Evolutionary conservation across 306 rosid genomes (phyloP).

Genomic region (Pyrus pyrifolia): DNA sequence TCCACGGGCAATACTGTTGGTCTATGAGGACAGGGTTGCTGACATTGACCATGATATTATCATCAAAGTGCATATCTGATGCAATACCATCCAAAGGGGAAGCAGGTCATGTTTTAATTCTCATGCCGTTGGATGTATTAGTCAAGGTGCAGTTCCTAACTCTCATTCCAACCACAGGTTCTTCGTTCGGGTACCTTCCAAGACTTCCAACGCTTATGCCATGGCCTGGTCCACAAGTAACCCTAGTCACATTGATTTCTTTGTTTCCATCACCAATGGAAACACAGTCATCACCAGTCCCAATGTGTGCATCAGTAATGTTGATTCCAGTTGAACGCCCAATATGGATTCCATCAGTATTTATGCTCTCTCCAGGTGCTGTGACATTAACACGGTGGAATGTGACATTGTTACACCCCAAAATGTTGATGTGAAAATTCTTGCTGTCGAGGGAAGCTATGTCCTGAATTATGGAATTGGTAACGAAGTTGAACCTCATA

Average conservation of each 20-base stretch:
- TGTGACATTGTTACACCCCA: not conserved
- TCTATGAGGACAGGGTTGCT: not conserved
- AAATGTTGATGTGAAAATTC: not conserved
- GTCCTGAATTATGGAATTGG: not conserved
- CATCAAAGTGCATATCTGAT: not conserved
- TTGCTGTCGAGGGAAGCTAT: not conserved
- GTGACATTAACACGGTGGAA: not conserved
- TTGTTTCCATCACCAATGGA: not conserved
- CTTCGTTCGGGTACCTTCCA: not conserved
- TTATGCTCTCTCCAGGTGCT: not conserved
- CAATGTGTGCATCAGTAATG: not conserved
- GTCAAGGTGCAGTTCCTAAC: not conserved
- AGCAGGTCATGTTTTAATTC: not conserved
- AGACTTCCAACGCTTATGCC: not conserved
- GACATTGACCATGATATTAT: not conserved
- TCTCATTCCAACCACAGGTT: not conserved
- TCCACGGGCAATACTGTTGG: not conserved
- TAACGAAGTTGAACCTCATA: not conserved
- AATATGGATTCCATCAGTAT: not conserved
- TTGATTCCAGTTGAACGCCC: not conserved
- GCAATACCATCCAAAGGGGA: not conserved
- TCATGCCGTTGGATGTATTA: not conserved
- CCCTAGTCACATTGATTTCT: not conserved
- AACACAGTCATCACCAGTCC: not conserved
- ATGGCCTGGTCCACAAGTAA: not conserved